Conservation (phyloP, 2,329 filamentous ascomycete species). For the Hypoxylon sp. region DNA sequence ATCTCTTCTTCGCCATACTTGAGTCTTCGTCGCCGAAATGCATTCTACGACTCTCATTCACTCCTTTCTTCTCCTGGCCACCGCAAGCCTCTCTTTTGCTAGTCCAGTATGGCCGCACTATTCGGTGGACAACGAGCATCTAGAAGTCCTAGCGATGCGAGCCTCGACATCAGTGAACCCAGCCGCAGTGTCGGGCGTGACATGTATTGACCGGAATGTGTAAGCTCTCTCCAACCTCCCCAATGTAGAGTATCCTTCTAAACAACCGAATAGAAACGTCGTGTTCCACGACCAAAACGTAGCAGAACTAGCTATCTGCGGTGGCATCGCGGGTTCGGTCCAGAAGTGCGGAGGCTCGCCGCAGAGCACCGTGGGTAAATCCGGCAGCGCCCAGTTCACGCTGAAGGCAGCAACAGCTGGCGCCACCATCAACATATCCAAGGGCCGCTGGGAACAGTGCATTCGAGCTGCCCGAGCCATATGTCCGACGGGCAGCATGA, state of each 20-base stretch:
- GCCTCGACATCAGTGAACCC: conserved; percentile 59
- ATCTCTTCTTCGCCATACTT: conserved; percentile 18
- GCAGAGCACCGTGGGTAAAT: conserved; percentile 61
- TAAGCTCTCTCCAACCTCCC: conserved; percentile 49
- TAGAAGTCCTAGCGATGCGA: conserved; percentile 62
- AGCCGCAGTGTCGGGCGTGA: conserved; percentile 58
- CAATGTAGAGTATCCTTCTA: not conserved
- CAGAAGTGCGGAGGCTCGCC: conserved; percentile 63
- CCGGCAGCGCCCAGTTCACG: conserved; percentile 65
- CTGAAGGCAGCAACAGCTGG: conserved; percentile 60
- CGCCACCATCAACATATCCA: conserved; percentile 67
- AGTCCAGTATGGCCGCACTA: conserved; percentile 57
- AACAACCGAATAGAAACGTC: conserved; percentile 56
- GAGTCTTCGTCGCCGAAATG: conserved; percentile 50
- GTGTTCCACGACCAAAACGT: conserved; percentile 66
- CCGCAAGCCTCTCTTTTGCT: conserved; percentile 54
- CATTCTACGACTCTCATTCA: conserved; percentile 54
- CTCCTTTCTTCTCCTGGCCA: conserved; percentile 53
- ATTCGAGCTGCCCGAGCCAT: conserved; percentile 66
- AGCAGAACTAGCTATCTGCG: conserved; percentile 65
- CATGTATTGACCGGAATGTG: conserved; percentile 60
- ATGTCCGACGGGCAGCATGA: conserved; percentile 66
- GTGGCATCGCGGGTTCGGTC: conserved; percentile 65
- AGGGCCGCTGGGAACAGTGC: conserved; percentile 68
- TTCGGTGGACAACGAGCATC: conserved; percentile 60